Percentiles rank a stretch among this genome's conserved stretches.
phyloP scores from a whole-genome alignment of 495 filamentous ascomycete species.

The Recurvomyces mirabilis region DNA sequence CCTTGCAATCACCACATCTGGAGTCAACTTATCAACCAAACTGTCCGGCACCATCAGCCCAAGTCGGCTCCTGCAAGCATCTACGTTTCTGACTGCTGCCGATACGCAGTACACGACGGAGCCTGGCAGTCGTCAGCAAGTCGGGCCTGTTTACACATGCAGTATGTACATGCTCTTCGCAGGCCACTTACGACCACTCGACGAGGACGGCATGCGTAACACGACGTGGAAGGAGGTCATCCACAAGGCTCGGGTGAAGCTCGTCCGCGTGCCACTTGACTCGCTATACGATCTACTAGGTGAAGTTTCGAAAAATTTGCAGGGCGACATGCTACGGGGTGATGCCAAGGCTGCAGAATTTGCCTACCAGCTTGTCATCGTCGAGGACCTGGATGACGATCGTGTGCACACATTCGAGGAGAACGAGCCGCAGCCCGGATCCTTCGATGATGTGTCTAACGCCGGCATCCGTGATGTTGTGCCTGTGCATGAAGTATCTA shows the following conservation, averaged over 20 bases:
- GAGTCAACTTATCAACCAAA: conserved; percentile 68
- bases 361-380: conserved; percentile 75
- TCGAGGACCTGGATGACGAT: conserved; percentile 90
- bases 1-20: conserved; percentile 90
- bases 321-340: conserved; percentile 31
- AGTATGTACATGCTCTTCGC: conserved; percentile 96
- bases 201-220: conserved; percentile 54
- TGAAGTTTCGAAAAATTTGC: neutral
- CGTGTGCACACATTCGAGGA: conserved; percentile 76
- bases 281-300: conserved; percentile 32
- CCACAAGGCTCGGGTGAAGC: conserved; percentile 79
- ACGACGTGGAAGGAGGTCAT: conserved; percentile 97
- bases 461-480: conserved; percentile 78
- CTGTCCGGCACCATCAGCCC: conserved; percentile 78
- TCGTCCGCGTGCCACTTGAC: conserved; percentile 45
- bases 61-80: conserved; percentile 84
- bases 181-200: conserved; percentile 57
- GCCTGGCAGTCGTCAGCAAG: conserved; percentile 38
- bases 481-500: conserved; percentile 83
- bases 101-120: conserved; percentile 64
- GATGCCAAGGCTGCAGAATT: conserved; percentile 55
- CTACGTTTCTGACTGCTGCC: conserved; percentile 78
- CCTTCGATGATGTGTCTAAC: conserved; percentile 55
- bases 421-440: conserved; percentile 43
- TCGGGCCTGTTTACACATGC: conserved; percentile 78